Evolutionary conservation across 805 yeast genomes (phyloP).

Genomic region (Ogataea nakhonphanomensis): DNA sequence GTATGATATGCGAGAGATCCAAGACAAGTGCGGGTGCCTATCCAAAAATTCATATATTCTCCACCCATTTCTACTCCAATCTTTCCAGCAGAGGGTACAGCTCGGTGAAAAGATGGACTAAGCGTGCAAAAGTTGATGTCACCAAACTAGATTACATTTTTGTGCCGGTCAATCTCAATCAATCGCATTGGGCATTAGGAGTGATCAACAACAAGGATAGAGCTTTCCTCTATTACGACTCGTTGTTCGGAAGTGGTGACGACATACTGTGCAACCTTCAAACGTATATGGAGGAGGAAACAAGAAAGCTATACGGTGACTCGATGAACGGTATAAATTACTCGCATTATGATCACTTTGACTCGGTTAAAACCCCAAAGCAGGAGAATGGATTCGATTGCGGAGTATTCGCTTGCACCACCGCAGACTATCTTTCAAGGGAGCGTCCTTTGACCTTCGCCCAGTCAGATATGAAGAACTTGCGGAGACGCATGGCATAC

Average conservation of each 20-base stretch:
- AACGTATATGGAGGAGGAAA: slow-evolving; percentile 66
- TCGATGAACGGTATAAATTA: slow-evolving; percentile 33
- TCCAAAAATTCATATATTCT: slow-evolving; percentile 61
- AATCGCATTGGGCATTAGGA: slow-evolving; percentile 91
- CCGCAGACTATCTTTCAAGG: slow-evolving; percentile 58
- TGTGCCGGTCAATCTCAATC: slow-evolving; percentile 80
- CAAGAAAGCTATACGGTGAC: slow-evolving; percentile 46
- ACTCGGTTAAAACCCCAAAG: slow-evolving; percentile 54
- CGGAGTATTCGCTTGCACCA: slow-evolving; percentile 88
- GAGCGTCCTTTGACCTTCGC: slow-evolving; percentile 49
- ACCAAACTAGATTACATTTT: slow-evolving; percentile 61
- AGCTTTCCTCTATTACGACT: slow-evolving; percentile 72
- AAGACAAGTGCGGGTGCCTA: slow-evolving; percentile 13
- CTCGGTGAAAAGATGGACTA: slow-evolving; percentile 84
- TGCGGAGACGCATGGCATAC: slow-evolving; percentile 67
- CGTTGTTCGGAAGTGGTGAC: slow-evolving; percentile 52
- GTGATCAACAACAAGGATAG: slow-evolving; percentile 61
- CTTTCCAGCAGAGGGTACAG: slow-evolving; percentile 68
- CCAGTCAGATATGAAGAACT: slow-evolving; percentile 63
- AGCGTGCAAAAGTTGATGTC: slow-evolving; percentile 66
- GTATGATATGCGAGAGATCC: slow-evolving; percentile 45
- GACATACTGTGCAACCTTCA: slow-evolving; percentile 46
- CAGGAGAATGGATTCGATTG: slow-evolving; percentile 92
- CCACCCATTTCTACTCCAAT: slow-evolving; percentile 83
- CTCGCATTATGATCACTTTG: slow-evolving; percentile 24